Percentiles rank a stretch among this genome's conserved stretches.
These are phyloP conservation scores for Liriodendron chinense DNA, from an alignment of 164 flowering plant genomes.

Conservation along the genomic window DNA sequence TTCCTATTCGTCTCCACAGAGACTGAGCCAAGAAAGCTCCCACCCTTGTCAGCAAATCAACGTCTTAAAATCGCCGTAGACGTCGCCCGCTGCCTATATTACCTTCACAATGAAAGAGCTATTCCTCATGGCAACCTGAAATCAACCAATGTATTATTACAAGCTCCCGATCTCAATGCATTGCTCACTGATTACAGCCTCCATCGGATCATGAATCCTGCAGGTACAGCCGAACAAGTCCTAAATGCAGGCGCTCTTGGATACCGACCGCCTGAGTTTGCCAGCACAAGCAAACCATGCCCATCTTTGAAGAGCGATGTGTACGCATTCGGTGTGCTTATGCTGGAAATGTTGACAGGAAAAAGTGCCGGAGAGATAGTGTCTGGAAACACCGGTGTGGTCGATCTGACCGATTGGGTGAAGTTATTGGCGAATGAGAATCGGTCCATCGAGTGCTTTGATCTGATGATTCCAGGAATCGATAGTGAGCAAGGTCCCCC, in stretches of 20 bases:
- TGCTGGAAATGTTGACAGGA: conserved; percentile 69
- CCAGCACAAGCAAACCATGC: conserved; percentile 61
- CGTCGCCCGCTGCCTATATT: conserved; percentile 54
- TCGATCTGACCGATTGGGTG: conserved; percentile 79
- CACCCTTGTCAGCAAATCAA: conserved; percentile 38
- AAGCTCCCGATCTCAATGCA: conserved; percentile 33
- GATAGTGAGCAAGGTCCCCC: conserved; percentile 13
- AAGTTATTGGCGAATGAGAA: conserved; percentile 37
- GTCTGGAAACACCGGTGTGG: conserved; percentile 36
- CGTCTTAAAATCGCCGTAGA: conserved; percentile 52
- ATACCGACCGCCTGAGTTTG: conserved; percentile 74
- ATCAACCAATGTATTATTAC: conserved; percentile 60
- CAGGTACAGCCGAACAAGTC: conserved; percentile 73
- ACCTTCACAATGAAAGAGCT: conserved; percentile 63
- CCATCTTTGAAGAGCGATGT: conserved; percentile 76
- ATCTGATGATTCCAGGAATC: conserved; percentile 23
- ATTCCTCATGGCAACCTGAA: conserved; percentile 84
- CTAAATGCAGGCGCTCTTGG: conserved; percentile 75
- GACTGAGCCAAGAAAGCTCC: conserved; percentile 32
- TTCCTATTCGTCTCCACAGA: conserved; percentile 31
- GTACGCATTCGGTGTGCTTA: conserved; percentile 72
- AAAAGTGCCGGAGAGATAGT: conserved; percentile 58
- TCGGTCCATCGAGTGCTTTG: conserved; percentile 51
- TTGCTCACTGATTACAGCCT: conserved; percentile 71
- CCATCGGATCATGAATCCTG: conserved; percentile 61